Conservation (phyloP, 805 yeast species). For the Candida caryicola region DNA sequence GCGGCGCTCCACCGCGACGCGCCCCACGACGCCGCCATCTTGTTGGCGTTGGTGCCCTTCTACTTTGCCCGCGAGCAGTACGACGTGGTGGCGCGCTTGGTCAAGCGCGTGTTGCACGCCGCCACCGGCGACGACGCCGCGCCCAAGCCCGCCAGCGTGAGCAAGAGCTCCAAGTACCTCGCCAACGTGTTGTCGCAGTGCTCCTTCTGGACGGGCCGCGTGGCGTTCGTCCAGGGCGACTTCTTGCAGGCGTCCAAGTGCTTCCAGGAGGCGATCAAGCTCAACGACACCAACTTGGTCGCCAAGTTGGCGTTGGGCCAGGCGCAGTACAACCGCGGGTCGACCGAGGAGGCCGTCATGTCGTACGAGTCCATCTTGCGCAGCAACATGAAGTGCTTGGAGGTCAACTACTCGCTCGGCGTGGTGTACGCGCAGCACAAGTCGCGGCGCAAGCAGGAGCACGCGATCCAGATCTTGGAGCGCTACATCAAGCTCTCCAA, state of each 20-base stretch:
- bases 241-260: constrained; percentile 65
- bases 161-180: constrained; percentile 26
- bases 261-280: constrained; percentile 69
- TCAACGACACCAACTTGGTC: constrained; percentile 60
- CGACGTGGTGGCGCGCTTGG: constrained; percentile 54
- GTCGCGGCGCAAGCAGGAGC: constrained; percentile 38
- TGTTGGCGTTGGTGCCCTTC: constrained; percentile 65
- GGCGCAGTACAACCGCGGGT: constrained; percentile 71
- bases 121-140: constrained; percentile 17
- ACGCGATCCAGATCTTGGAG: constrained; percentile 65
- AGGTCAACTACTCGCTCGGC: constrained; percentile 75
- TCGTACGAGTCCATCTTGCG: constrained; percentile 76
- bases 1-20: constrained; percentile 35
- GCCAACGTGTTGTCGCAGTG: constrained; percentile 34
- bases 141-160: constrained; percentile 14
- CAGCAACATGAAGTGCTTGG: constrained; percentile 64
- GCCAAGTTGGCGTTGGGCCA: constrained; percentile 85
- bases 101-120: constrained; percentile 44
- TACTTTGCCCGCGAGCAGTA: constrained; percentile 67
- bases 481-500: constrained; percentile 63
- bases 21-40: constrained; percentile 57
- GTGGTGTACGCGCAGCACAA: constrained; percentile 59
- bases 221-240: constrained; percentile 58
- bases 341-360: constrained; percentile 78
- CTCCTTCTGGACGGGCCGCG: constrained; percentile 82